Base-by-base conservation (phyloP, 179 eudicot species). In the Beta macrorhiza region DNA sequence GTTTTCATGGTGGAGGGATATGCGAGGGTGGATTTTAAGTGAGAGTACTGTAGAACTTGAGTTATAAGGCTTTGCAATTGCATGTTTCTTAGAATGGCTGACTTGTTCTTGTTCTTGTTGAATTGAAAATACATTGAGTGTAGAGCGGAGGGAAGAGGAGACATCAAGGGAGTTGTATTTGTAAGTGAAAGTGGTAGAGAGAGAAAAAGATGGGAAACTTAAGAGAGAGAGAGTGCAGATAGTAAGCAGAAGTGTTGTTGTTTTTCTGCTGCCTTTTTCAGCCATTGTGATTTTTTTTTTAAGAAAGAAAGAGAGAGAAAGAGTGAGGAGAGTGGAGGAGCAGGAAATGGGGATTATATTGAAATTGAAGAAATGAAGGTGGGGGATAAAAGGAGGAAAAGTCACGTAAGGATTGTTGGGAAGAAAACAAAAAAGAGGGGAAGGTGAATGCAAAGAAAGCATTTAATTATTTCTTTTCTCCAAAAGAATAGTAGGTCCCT, bases 11-110 rank as follows among this genome's bases (percentile, higher is more conserved):
- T 37, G 42, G 71, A 91, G 82, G 3, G 90, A 84, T 25, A 79
- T 65, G 25, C 97, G 91, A 0, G 98, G 85, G 79, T 89, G 89
- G 70, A 93, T 81, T 17, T 86, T 17, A 37, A 91, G 42, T 5
- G 87, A 79, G 25, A 88, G 74, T 11, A 80, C 13, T 0, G 25
- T 5, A 0, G 68, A 25, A 0, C 74, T 11, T 9, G 65, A 14
- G 12, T 1, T 2, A 37, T 37, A 37, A 37, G 42, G 42, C 42
- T 37, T 37, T 37, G 42, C 42, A 2, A 37, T 37, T 37, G 42
- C 42, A 37, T 37, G 42, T 0, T 55, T 7, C 52, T 20, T 19
- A 13, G 4, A 1, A 14, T 8, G 9, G 7, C 1, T 51, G 20
- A 5, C 37, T 11, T 59, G 68, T 0, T 45, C 4, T 2, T 7